Percentiles rank a stretch among this genome's conserved stretches.
These are phyloP conservation scores for Chlamydomonas schloesseri DNA, from an alignment of 139 green algal species.

Conservation along the genomic window DNA sequence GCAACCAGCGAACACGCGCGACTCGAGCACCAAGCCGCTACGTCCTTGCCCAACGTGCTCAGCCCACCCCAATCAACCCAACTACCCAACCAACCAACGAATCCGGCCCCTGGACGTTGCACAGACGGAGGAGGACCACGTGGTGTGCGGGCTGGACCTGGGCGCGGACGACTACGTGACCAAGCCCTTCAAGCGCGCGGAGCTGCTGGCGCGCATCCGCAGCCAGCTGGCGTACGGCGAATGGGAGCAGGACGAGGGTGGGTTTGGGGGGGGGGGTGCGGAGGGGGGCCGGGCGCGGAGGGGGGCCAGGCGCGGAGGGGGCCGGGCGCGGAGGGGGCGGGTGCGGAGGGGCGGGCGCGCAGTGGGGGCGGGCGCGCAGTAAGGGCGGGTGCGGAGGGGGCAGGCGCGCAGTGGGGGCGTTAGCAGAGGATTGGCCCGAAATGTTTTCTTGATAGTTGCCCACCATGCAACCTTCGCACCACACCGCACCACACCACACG, in stretches of 20 bases:
- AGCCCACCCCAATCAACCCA: too few relatives aligned
- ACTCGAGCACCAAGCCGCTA: too few relatives aligned
- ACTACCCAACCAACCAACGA: neutral
- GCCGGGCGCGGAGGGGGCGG: too few relatives aligned
- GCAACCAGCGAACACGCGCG: too few relatives aligned
- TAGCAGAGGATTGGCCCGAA: too few relatives aligned
- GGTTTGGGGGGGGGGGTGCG: neutral
- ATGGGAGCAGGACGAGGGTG: conserved; percentile 32
- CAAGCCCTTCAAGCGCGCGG: conserved; percentile 63
- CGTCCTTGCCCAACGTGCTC: too few relatives aligned
- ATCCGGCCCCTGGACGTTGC: too few relatives aligned
- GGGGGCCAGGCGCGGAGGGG: neutral
- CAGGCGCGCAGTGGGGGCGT: neutral
- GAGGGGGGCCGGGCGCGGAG: neutral
- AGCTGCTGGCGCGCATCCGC: conserved; percentile 64
- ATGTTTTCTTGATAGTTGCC: neutral
- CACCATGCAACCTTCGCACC: too few relatives aligned
- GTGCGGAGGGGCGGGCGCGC: too few relatives aligned
- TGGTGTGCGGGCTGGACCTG: conserved; percentile 57
- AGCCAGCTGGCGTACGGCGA: conserved; percentile 52
- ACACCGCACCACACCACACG: too few relatives aligned
- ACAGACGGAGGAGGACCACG: conserved; percentile 55
- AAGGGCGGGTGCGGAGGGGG: neutral
- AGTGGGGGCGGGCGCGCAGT: neutral
- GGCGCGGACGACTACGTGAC: conserved; percentile 70